Evolutionary conservation across 2,329 filamentous ascomycete species (phyloP).

Genomic region (Clathrospora elynae): DNA sequence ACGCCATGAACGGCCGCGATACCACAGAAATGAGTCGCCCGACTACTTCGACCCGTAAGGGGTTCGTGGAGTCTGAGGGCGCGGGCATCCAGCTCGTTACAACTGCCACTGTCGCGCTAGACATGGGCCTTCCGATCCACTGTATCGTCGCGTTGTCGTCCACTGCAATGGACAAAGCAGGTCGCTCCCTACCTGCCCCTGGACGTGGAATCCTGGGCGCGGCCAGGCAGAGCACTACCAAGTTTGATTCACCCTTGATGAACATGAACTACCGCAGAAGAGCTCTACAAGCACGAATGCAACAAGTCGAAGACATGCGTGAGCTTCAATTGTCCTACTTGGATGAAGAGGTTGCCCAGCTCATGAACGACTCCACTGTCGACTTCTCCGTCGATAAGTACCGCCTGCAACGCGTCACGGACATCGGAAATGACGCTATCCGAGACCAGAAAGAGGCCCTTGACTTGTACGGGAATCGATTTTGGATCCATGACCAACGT

Average conservation of each 20-base stretch:
- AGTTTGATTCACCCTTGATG: constrained; percentile 91
- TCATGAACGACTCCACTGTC: constrained; percentile 70
- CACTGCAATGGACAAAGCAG: constrained; percentile 98
- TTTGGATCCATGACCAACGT: constrained; percentile 94
- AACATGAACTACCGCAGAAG: constrained; percentile 97
- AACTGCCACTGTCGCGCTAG: constrained; percentile 91
- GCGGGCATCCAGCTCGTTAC: constrained; percentile 98
- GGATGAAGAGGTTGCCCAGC: constrained; percentile 87
- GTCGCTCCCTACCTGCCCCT: constrained; percentile 92
- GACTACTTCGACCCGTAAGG: constrained; percentile 93
- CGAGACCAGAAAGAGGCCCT: constrained; percentile 96
- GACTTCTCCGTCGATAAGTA: constrained; percentile 83
- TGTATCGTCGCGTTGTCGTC: constrained; percentile 91
- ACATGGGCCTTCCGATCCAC: constrained; percentile 98
- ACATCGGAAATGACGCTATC: constrained; percentile 85
- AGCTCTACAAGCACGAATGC: constrained; percentile 91
- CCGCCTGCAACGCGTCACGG: constrained; percentile 78
- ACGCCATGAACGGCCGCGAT: constrained; percentile 92
- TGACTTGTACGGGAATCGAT: constrained; percentile 92
- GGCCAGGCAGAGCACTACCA: constrained; percentile 86
- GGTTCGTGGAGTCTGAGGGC: constrained; percentile 99
- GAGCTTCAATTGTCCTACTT: constrained; percentile 93
- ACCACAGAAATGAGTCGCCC: constrained; percentile 97
- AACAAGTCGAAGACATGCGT: constrained; percentile 95
- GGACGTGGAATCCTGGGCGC: constrained; percentile 96